Percentiles rank a stretch among this genome's conserved stretches.
These are phyloP conservation scores for Phlyctochytrium planicorne DNA, from an alignment of 192 early-diverging fungal species.

Conservation along the genomic window DNA sequence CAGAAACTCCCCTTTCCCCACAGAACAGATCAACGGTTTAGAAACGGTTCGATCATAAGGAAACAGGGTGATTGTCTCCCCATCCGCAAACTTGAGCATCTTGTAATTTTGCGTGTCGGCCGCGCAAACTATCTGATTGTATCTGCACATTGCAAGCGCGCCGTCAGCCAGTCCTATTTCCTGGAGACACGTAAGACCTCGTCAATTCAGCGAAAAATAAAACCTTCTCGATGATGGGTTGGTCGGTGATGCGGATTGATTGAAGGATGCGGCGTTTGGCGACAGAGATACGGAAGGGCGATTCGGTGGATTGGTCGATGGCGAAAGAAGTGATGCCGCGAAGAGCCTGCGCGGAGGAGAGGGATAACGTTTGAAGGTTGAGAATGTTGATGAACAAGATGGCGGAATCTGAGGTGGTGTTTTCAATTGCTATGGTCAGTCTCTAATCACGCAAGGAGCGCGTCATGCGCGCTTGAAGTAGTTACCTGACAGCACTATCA, in stretches of 20 bases:
- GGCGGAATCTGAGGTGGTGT: constrained; percentile 58
- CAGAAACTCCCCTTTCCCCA: constrained; percentile 69
- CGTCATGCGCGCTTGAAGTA: background rate
- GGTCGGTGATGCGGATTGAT: constrained; percentile 30
- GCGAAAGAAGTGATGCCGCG: constrained; percentile 35
- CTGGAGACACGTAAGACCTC: too few species aligned
- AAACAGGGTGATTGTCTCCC: constrained; percentile 45
- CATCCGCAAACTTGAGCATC: constrained; percentile 52
- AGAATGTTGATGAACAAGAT: constrained; percentile 62
- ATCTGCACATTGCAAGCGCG: constrained; percentile 53
- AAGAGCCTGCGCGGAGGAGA: constrained; percentile 23
- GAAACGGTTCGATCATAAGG: constrained; percentile 50
- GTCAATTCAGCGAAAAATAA: background rate
- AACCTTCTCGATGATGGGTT: constrained; percentile 51
- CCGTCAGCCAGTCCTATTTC: constrained; percentile 67
- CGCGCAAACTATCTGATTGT: constrained; percentile 56
- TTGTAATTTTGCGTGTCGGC: constrained; percentile 74
- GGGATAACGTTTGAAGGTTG: constrained; percentile 28
- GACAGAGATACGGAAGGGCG: constrained; percentile 42
- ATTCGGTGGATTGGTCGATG: constrained; percentile 34
- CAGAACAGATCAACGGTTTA: constrained; percentile 61
- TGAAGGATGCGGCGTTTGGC: constrained; percentile 40
- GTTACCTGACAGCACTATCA: constrained; percentile 69
- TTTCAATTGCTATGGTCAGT: too few species aligned
- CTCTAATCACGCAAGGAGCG: constrained; percentile 7